Conservation (phyloP, 257 asterid genomes). For the Solanum chilense region DNA sequence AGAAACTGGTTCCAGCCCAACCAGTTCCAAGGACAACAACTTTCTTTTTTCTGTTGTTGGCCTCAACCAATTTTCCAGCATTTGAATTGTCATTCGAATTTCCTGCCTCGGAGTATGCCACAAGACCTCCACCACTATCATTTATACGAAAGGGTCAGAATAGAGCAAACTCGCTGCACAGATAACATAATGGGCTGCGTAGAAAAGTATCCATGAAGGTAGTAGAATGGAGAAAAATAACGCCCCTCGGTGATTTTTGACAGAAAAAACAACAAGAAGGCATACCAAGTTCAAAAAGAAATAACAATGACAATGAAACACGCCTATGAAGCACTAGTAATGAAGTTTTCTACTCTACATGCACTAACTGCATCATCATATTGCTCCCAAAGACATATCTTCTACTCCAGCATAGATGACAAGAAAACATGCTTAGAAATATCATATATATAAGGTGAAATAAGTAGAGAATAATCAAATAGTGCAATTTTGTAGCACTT, state of each 20-base stretch:
- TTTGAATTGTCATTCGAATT: conserved; percentile 25
- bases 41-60: conserved; percentile 48
- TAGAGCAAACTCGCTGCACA: background rate
- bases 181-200: background rate
- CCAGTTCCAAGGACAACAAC: conserved; percentile 98
- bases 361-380: background rate
- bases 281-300: background rate
- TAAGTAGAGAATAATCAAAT: background rate
- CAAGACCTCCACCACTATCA: conserved; percentile 75
- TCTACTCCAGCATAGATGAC: background rate
- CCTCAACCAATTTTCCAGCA: conserved; percentile 19
- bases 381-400: background rate
- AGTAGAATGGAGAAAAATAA: background rate
- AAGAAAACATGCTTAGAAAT: background rate
- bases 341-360: background rate
- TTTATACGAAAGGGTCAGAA: background rate
- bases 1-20: conserved; percentile 93
- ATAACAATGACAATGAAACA: background rate
- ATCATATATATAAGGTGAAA: background rate
- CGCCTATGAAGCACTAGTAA: background rate
- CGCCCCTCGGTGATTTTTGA: background rate
- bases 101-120: conserved; percentile 74
- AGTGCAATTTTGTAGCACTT: background rate
- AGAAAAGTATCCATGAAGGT: background rate
- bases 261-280: too few species aligned